These are phyloP conservation scores for Aspergillus panamensis DNA, from an alignment of 495 filamentous ascomycete species.

Conservation along the genomic window DNA sequence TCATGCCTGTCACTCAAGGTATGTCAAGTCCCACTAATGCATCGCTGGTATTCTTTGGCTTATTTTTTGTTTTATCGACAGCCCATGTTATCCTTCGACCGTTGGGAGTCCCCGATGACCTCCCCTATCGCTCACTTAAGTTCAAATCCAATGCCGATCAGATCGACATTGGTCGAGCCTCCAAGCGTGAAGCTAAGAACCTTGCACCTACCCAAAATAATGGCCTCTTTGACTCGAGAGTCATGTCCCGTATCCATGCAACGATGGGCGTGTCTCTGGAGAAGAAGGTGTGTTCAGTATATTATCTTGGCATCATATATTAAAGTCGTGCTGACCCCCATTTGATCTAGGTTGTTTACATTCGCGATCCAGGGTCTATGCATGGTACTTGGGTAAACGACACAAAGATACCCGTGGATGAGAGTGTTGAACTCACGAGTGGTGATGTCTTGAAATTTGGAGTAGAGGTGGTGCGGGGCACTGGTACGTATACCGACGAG, in stretches of 20 bases:
- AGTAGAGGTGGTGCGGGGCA: constrained; percentile 49
- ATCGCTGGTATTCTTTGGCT: constrained; percentile 11
- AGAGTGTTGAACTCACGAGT: constrained; percentile 34
- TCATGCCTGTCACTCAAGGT: constrained; percentile 18
- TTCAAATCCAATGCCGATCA: constrained; percentile 22
- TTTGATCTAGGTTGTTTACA: constrained; percentile 34
- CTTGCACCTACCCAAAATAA: constrained; percentile 53
- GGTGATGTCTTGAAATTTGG: constrained; percentile 55
- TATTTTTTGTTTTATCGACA: constrained; percentile 17
- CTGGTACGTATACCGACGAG: constrained; percentile 29
- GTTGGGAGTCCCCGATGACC: constrained; percentile 17
- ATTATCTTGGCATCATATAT: neutral
- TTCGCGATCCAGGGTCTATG: constrained; percentile 53
- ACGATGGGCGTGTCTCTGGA: constrained; percentile 46
- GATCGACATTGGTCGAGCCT: constrained; percentile 56
- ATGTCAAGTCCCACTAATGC: neutral
- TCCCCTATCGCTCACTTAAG: constrained; percentile 32
- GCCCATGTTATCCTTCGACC: constrained; percentile 30
- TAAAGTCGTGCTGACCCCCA: constrained; percentile 17
- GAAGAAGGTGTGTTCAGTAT: constrained; percentile 35
- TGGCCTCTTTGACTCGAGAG: constrained; percentile 73
- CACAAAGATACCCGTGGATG: constrained; percentile 33
- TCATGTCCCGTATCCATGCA: constrained; percentile 80
- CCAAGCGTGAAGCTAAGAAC: constrained; percentile 53
- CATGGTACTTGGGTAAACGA: constrained; percentile 55